Conservation (phyloP, 306 rosid genomes). For the Mucuna pruriens region DNA sequence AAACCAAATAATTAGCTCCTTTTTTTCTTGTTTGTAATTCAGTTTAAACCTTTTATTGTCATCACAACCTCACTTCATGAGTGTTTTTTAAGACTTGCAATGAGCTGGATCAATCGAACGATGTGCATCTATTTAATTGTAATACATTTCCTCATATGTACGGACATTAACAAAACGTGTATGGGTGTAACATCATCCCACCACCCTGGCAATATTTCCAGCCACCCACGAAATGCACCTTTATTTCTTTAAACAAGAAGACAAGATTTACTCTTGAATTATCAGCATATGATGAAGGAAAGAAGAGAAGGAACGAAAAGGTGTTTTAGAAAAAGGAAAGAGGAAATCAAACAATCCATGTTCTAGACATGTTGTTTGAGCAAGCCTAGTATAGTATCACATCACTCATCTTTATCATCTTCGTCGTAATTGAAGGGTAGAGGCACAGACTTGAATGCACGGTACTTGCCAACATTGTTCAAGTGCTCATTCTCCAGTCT, state of each 20-base stretch:
- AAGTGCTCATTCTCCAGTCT: constrained; percentile 85
- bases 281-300: background rate
- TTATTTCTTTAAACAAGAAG: background rate
- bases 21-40: too few species aligned
- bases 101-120: background rate
- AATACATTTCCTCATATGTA: background rate
- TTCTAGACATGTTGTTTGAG: background rate
- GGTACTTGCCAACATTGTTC: constrained; percentile 79
- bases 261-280: background rate
- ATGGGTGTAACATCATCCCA: background rate
- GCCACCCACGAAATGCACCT: background rate
- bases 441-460: constrained; percentile 82
- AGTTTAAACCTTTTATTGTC: background rate
- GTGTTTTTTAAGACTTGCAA: background rate
- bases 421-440: constrained; percentile 75
- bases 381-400: background rate
- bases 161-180: background rate
- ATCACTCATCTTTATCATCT: constrained; percentile 55
- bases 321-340: background rate
- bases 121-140: background rate
- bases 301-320: background rate
- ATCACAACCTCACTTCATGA: background rate
- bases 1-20: too few species aligned
- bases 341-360: background rate
- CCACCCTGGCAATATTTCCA: background rate